phyloP scores from a whole-genome alignment of 768 basidiomycete genomes.

The Mycena sanguinolenta region DNA sequence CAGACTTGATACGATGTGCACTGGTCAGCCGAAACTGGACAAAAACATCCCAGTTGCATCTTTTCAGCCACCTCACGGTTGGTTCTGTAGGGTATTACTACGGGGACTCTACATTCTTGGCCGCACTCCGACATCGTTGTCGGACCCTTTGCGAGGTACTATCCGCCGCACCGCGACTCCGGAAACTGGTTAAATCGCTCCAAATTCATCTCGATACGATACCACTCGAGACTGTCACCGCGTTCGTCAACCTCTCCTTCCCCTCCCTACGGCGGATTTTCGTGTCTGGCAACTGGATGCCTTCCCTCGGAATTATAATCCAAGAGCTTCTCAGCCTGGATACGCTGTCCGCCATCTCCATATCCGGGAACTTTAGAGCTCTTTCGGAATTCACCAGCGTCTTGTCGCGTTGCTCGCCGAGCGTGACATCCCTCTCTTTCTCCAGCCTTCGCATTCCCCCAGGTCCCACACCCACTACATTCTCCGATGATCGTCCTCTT shows the following conservation, averaged over 20 bases:
- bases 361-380: constrained; percentile 20
- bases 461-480: not conserved
- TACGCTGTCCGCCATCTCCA: constrained; percentile 8
- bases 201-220: constrained; percentile 13
- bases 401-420: constrained; percentile 10
- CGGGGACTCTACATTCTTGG: not conserved
- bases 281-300: constrained; percentile 22
- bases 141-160: constrained; percentile 8
- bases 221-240: not conserved
- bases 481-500: too few species aligned
- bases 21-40: constrained; percentile 24
- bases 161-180: not conserved
- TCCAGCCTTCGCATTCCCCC: not conserved
- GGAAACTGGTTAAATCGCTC: not conserved
- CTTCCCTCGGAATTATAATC: not conserved
- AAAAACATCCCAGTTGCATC: constrained; percentile 9
- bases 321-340: constrained; percentile 6
- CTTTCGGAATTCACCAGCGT: not conserved
- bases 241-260: not conserved
- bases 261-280: not conserved
- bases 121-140: constrained; percentile 2
- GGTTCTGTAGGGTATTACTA: constrained; percentile 15
- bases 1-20: constrained; percentile 24
- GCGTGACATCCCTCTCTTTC: constrained; percentile 7
- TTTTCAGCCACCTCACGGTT: constrained; percentile 17